Evolutionary conservation across 331 rosid species (phyloP), one percentile per base, ranked within the genome.

Genomic region (Malus hybrid): DNA sequence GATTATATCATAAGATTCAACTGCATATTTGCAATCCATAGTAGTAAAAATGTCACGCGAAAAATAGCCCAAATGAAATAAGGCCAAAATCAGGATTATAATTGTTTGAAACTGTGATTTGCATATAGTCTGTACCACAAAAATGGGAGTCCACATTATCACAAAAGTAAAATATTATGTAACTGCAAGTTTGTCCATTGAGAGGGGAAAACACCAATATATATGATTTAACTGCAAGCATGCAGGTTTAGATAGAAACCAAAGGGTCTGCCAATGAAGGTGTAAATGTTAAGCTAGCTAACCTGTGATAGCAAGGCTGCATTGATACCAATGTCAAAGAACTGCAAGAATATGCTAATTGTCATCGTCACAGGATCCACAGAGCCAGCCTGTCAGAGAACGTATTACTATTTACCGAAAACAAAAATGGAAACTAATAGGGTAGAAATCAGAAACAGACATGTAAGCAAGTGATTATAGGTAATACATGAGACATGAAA

Each of bases 301-400:
- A 94, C 99, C 99, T 94, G 99, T 68, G 99, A 95, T 63, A 95
- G 81, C 75, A 95, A 76, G 39, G 99, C 85, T 20, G 91, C 97
- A 78, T 95, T 83, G 81, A 92, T 95, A 82, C 99, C 99, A 57
- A 95, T 95, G 84, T 95, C 99, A 79, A 95, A 95, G 84, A 89
- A 90, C 89, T 92, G 96, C 82, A 92, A 86, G 87, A 87, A 94
- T 87, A 95, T 86, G 83, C 86, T 90, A 70, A 95, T 92, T 20
- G 87, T 85, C 90, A 74, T 90, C 22, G 97, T 95, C 78, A 95
- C 99, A 29, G 99, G 99, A 77, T 95, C 99, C 74, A 95, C 97
- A 54, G 96, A 87, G 80, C 99, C 99, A 86, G 92, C 96, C 99
- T 94, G 88, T 80, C 78, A 77, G 24, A 74, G 39, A 73, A 85